Conservation (phyloP, 257 asterid species). For the Primulina tabacum region DNA sequence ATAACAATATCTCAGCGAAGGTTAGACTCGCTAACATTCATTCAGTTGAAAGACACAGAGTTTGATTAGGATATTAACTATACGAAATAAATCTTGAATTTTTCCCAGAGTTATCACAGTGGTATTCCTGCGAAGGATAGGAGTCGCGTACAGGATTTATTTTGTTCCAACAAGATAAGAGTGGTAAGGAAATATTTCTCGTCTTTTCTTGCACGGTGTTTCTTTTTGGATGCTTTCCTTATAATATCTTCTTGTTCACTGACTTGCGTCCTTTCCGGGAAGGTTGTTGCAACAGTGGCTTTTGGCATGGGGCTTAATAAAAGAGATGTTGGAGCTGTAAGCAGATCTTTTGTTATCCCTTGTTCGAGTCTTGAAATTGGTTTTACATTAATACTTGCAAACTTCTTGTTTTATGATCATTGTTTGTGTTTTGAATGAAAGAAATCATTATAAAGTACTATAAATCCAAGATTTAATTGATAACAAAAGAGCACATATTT, state of each 20-base stretch:
- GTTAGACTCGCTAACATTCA: conserved; percentile 46
- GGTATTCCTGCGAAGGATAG: conserved; percentile 85
- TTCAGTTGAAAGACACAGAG: conserved; percentile 21
- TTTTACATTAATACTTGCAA: not conserved
- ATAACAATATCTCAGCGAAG: conserved; percentile 76
- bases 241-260: not conserved
- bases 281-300: conserved; percentile 99
- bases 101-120: conserved; percentile 87
- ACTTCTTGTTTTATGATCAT: too few relatives aligned
- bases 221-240: conserved; percentile 8
- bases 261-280: conserved; percentile 31
- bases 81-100: conserved; percentile 10
- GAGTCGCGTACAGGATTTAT: conserved; percentile 64
- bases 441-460: not conserved
- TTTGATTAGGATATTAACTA: conserved; percentile 22
- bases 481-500: not conserved
- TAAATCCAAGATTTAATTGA: conserved; percentile 8
- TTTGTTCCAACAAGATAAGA: conserved; percentile 83
- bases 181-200: conserved; percentile 59
- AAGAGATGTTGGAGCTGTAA: conserved; percentile 95
- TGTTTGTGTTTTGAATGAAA: not conserved
- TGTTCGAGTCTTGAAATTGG: conserved; percentile 18
- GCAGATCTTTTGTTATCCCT: conserved; percentile 29
- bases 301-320: conserved; percentile 99
- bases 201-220: conserved; percentile 10